A percentile compares a stretch with the other conserved stretches of the same genome.
These are phyloP conservation scores for Coprinopsis sp. DNA, from an alignment of 768 basidiomycete genomes.

Conservation along the genomic window DNA sequence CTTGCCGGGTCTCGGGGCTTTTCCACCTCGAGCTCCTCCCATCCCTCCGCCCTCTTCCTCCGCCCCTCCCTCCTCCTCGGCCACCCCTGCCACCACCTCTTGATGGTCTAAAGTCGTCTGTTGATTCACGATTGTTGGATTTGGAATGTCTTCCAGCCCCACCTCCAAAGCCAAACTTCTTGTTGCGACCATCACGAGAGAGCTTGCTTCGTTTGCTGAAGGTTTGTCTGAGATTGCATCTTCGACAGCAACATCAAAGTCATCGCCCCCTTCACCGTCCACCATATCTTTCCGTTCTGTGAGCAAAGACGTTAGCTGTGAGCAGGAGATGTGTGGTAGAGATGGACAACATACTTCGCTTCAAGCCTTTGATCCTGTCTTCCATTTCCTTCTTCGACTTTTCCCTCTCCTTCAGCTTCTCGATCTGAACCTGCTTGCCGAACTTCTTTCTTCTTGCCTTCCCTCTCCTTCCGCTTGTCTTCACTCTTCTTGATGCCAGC, in stretches of 20 bases:
- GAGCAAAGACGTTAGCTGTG: not conserved
- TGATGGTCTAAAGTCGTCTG: slow-evolving; percentile 60
- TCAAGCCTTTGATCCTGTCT: slow-evolving; percentile 79
- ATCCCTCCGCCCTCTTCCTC: slow-evolving; percentile 26
- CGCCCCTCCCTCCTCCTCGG: slow-evolving; percentile 29
- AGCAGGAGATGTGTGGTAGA: not conserved
- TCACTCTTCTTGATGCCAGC: slow-evolving; percentile 89
- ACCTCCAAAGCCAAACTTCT: slow-evolving; percentile 77
- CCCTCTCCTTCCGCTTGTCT: slow-evolving; percentile 84
- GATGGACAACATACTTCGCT: slow-evolving; percentile 67
- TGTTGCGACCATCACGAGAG: slow-evolving; percentile 52
- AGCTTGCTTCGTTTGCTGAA: slow-evolving; percentile 40
- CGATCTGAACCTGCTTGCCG: slow-evolving; percentile 95
- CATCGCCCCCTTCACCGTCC: slow-evolving; percentile 65
- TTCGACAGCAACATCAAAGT: slow-evolving; percentile 88
- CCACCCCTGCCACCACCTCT: slow-evolving; percentile 23
- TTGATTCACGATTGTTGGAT: slow-evolving; percentile 77
- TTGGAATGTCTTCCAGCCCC: slow-evolving; percentile 67
- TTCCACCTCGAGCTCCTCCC: slow-evolving; percentile 30
- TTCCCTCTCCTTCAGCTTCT: slow-evolving; percentile 89
- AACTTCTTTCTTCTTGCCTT: slow-evolving; percentile 98
- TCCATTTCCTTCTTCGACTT: slow-evolving; percentile 88
- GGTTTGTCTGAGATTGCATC: slow-evolving; percentile 79
- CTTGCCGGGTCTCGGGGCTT: slow-evolving; percentile 50
- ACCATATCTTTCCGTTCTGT: slow-evolving; percentile 82